Base-by-base conservation (phyloP, 2,329 filamentous ascomycete species). In the Ascochyta rabiei region DNA sequence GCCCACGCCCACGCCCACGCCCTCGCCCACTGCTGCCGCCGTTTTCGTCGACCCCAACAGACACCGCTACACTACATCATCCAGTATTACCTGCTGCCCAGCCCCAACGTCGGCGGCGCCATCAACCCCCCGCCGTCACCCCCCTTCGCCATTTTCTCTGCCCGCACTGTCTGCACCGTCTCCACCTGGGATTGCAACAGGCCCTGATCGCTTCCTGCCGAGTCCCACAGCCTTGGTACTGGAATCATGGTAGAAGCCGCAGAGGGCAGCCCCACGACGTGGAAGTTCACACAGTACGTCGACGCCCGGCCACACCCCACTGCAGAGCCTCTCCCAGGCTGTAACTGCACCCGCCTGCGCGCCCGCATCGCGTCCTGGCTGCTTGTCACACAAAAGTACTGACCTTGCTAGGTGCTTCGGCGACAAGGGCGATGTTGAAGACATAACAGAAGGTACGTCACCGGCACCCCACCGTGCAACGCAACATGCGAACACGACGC, bases 241-340 rank as follows among this genome's bases (percentile, higher is more conserved):
- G 56, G 58, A 71, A 93, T 89, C 82, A 97, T 98, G 93, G 93
- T 95, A 83, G 93, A 97, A 86, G 89, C 89, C 86, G 89, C 88
- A 82, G 92, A 96, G 82, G 85, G 89, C 81, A 91, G 87, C 84
- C 89, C 91, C 81, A 93, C 93, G 76, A 98, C 93, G 81, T 98
- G 93, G 93, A 98, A 98, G 85, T 98, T 98, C 82, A 98, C 93
- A 79, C 93, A 98, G 93, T 96, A 90, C 79, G 91, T 70, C 21
- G 37, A 48, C 15, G 21, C 44, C 40, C 26, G 23, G 30, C 18
- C 50, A 13, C 31, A 9, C 16, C 30, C 15, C 44, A 28, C 41
- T 21, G 35, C 44, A 30, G 4, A 3, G 21, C 13, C 12, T 7
- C 21, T 28, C 6, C 24, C 31, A 6, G 13, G 5, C 13, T 21